Conservation (phyloP, 805 yeast species). For the Candida silvatica region DNA sequence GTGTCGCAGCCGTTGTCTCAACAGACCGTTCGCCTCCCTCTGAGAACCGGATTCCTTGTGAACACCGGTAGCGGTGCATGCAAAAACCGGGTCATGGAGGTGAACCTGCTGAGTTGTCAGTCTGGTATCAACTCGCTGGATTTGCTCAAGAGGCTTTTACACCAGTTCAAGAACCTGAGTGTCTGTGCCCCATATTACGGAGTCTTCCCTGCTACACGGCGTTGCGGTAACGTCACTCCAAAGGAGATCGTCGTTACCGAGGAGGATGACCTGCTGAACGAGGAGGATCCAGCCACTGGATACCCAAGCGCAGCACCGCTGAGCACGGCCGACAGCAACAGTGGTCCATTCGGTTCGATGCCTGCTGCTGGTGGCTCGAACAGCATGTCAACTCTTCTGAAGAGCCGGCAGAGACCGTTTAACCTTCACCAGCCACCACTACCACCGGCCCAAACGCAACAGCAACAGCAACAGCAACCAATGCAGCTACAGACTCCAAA, state of each 20-base stretch:
- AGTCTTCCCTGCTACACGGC: conserved; percentile 6
- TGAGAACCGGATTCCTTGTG: conserved; percentile 61
- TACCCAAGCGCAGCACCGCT: background rate
- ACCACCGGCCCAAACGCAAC: too few species aligned
- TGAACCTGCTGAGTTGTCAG: conserved; percentile 67
- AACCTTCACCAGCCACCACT: conserved; percentile 1
- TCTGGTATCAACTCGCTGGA: conserved; percentile 49
- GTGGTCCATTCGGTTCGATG: background rate
- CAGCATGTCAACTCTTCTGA: too few species aligned
- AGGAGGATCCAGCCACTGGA: conserved; percentile 3
- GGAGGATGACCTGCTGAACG: conserved; percentile 7
- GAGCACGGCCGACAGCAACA: background rate
- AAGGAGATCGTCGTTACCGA: conserved; percentile 21
- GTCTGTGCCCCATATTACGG: conserved; percentile 19
- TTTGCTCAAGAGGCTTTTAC: conserved; percentile 45
- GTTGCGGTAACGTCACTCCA: conserved; percentile 24
- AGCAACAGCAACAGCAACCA: conserved; percentile 4
- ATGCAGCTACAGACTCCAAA: background rate
- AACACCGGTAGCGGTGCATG: conserved; percentile 22
- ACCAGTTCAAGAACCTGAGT: conserved; percentile 47
- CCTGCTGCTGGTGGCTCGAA: too few species aligned
- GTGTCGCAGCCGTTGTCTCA: conserved; percentile 59
- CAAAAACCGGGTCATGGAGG: conserved; percentile 37
- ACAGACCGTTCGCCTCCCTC: conserved; percentile 61
- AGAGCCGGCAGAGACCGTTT: background rate